Base-by-base conservation (phyloP, 257 asterid genomes). In the Leptodermis oblonga region DNA sequence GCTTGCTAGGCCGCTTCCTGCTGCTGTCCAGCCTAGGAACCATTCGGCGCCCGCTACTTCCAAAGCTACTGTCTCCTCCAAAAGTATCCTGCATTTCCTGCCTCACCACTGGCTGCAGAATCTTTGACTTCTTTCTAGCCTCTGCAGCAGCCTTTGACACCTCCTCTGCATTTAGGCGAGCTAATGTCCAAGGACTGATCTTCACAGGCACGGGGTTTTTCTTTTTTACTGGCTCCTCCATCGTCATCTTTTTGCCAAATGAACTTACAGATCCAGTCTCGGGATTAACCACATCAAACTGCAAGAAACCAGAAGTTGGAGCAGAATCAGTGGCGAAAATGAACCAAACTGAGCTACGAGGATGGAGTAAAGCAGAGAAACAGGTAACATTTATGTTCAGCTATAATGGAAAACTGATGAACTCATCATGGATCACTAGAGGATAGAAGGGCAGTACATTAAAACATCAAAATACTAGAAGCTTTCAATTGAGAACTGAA, bases 61-160 rank as follows among this genome's bases (percentile, higher is more conserved):
- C 90, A 23, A 82, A 62, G 69, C 92, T 90, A 83, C 85, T 80
- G 73, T 82, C 95, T 30, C 85, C 85, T 71, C 87, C 97, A 1
- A 39, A 78, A 23, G 76, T 56, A 8, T 75, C 82, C 41, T 77
- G 81, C 0, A 82, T 34, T 69, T 87, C 87, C 28, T 69, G 86
- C 71, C 95, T 84, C 36, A 45, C 60, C 0, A 94, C 82, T 15
- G 98, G 98, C 65, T 89, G 92, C 59, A 87, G 77, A 62, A 89
- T 82, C 82, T 87, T 94, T 36, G 99, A 94, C 80, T 85, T 91
- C 79, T 84, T 91, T 65, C 98, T 82, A 11, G 98, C 96, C 79
- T 94, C 99, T 14, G 98, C 96, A 74, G 99, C 99, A 25, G 95
- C 97, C 73, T 89, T 91, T 2, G 99, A 74, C 17, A 91, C 97